phyloP scores from a whole-genome alignment of 352 stramenopile genomes.

The Phytophthora crassamura region DNA sequence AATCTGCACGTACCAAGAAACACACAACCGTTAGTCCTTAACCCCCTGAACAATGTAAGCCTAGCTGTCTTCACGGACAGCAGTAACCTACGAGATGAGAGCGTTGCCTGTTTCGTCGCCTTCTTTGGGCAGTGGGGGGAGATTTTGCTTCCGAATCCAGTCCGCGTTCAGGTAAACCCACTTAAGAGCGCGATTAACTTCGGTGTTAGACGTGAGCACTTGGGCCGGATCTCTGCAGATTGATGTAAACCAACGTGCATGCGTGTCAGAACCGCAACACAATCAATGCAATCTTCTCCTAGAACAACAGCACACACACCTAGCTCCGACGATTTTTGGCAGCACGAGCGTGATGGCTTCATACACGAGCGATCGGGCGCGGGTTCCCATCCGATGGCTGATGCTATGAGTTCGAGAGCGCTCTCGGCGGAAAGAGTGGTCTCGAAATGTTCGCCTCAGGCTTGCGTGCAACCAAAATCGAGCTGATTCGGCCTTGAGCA shows the following conservation, averaged over 20 bases:
- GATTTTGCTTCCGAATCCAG: slow-evolving; percentile 80
- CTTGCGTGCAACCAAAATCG: slow-evolving; percentile 87
- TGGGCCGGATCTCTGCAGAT: slow-evolving; percentile 64
- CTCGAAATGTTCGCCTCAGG: slow-evolving; percentile 71
- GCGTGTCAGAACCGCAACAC: neutral
- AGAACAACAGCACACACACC: slow-evolving; percentile 36
- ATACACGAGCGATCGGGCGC: slow-evolving; percentile 77
- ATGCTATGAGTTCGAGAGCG: slow-evolving; percentile 58
- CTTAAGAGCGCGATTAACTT: slow-evolving; percentile 80
- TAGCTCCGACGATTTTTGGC: slow-evolving; percentile 75
- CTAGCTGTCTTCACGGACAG: neutral
- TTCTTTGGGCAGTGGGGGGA: slow-evolving; percentile 50
- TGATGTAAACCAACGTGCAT: neutral
- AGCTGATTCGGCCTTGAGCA: slow-evolving; percentile 84
- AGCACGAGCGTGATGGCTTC: slow-evolving; percentile 80
- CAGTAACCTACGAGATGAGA: slow-evolving; percentile 50
- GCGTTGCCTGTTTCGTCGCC: slow-evolving; percentile 23
- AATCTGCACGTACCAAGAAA: slow-evolving; percentile 47
- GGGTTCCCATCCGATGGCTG: slow-evolving; percentile 54
- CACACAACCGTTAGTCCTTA: neutral
- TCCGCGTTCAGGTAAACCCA: slow-evolving; percentile 89
- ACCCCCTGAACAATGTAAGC: neutral
- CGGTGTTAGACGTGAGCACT: slow-evolving; percentile 70
- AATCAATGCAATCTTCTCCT: neutral
- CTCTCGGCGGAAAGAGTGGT: slow-evolving; percentile 50